A percentile compares a stretch with the other conserved stretches of the same genome.
These are phyloP conservation scores for Arthrobotrys entomopaga DNA, from an alignment of 2,329 filamentous ascomycete species.

Conservation along the genomic window DNA sequence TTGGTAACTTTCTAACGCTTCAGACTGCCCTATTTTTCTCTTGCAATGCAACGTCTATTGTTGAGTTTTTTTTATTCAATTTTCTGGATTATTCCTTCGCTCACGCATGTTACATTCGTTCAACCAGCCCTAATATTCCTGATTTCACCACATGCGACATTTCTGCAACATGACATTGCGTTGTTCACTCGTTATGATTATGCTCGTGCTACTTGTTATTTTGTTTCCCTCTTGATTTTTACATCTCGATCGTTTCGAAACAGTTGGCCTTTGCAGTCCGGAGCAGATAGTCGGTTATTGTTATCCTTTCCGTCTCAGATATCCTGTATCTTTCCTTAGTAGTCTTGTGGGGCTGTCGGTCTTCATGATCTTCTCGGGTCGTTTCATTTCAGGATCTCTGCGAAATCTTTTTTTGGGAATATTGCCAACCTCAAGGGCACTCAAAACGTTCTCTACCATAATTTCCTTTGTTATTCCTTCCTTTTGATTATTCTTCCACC, in stretches of 20 bases:
- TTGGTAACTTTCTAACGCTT: constrained; percentile 44
- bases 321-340: constrained; percentile 33
- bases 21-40: constrained; percentile 32
- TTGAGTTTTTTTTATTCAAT: constrained; percentile 3
- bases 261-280: constrained; percentile 1
- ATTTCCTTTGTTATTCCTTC: constrained; percentile 41
- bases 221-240: constrained; percentile 7
- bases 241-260: constrained; percentile 22
- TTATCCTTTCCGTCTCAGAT: constrained; percentile 20
- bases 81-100: constrained; percentile 20
- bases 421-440: constrained; percentile 9
- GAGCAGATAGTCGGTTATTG: constrained; percentile 37
- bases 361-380: constrained; percentile 25
- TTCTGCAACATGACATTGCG: constrained; percentile 37
- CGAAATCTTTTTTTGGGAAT: constrained; percentile 6
- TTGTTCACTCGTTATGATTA: constrained; percentile 27
- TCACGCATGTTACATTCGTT: constrained; percentile 51
- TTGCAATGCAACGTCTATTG: background rate
- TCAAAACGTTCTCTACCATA: constrained; percentile 29
- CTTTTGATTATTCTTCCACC: constrained; percentile 6
- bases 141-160: constrained; percentile 7
- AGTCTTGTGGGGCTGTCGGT: constrained; percentile 17
- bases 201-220: constrained; percentile 19
- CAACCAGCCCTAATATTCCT: constrained; percentile 30
- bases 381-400: constrained; percentile 12